Evolutionary conservation across 495 filamentous ascomycete species (phyloP), one percentile per base, ranked within the genome.

Genomic region (Bacidia rubella): DNA sequence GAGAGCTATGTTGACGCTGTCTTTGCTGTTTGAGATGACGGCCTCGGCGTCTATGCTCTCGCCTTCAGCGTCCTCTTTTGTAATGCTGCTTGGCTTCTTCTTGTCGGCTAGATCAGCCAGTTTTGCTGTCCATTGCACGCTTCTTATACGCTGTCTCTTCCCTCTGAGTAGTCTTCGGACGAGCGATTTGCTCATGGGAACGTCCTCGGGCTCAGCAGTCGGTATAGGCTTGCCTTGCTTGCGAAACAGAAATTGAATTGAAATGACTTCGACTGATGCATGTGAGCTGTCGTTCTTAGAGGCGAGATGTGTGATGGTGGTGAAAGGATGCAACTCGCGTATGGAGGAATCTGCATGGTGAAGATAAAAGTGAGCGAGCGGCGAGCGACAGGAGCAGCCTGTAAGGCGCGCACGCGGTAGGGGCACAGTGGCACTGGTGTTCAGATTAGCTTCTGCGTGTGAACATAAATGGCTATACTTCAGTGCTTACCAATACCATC

Each of bases 321-420:
- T 65, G 49, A 66, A 65, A 22, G 64, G 64, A 53, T 66, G 64
- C 19, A 66, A 45, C 42, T 66, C 64, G 24, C 64, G 57, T 23
- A 56, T 55, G 5, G 64, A 65, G 20, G 63, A 63, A 2, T 56
- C 57, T n/a, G 55, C 32, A 46, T 66, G 63, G 49, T 66, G 59
- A 55, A 66, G 62, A 49, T 64, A 60, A 23, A 66, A 66, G 44
- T 65, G 64, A 3, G 64, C 63, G n/a, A 66, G 55, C 0, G 64
- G 64, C 11, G 64, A 66, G 11, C 53, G 51, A 45, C 61, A 66
- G 1, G 61, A 52, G 44, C 63, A 66, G 17, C 64, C 64, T n/a
- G 54, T 51, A 9, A 66, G 61, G 11, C 64, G 61, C 2, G 43
- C 39, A 12, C 59, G 57, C 21, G 62, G 62, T 7, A 66, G 55